Evolutionary conservation across 768 basidiomycete species (phyloP).

Genomic region (Glaciozyma martinii): DNA sequence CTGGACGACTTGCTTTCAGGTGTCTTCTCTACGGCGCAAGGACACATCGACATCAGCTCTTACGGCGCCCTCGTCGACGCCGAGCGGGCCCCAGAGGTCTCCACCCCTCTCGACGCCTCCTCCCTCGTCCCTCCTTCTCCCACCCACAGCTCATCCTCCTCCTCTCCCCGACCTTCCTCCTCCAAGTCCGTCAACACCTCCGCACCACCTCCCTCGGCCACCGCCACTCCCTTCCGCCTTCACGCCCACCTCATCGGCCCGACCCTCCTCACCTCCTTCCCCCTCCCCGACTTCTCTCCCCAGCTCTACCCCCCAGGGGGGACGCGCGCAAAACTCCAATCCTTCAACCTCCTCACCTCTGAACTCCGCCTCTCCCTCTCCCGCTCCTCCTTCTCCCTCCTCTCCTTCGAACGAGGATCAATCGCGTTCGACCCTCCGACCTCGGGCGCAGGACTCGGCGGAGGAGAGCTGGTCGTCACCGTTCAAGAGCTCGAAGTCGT

Average conservation of each 20-base stretch:
- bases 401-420: neutral
- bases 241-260: conserved; percentile 1
- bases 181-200: no score
- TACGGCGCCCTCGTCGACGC: neutral
- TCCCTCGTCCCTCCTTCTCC: neutral
- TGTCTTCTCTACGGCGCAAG: neutral
- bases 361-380: neutral
- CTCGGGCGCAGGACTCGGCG: neutral
- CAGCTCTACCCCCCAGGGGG: neutral
- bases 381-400: neutral
- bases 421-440: neutral
- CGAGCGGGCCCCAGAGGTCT: neutral
- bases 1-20: neutral
- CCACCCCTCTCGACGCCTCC: neutral
- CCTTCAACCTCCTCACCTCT: conserved; percentile 2
- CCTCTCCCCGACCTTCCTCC: no score
- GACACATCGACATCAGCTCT: neutral
- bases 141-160: neutral
- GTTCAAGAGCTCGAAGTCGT: neutral
- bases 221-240: neutral
- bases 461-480: neutral
- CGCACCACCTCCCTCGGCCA: neutral
- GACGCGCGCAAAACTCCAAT: neutral
- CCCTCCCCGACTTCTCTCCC: conserved; percentile 1
- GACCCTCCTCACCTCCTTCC: neutral